Percentiles rank a stretch among this genome's conserved stretches.
Conservation (phyloP, 768 basidiomycete genomes). For the Neoboletus magnificus region DNA sequence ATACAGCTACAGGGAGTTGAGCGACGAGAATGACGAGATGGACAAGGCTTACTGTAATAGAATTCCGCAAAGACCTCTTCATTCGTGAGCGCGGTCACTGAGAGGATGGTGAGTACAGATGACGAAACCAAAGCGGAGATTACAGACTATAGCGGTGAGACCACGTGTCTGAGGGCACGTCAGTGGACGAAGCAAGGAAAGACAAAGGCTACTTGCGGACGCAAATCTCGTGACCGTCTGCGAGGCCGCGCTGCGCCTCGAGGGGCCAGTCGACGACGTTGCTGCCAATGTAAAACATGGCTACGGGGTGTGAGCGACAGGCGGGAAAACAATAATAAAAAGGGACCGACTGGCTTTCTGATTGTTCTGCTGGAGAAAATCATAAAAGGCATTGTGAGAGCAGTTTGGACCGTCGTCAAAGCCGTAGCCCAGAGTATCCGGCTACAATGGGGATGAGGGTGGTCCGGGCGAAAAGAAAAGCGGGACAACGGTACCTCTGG, state of each 20-base stretch:
- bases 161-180: constrained; percentile 26
- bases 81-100: constrained; percentile 60
- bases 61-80: constrained; percentile 73
- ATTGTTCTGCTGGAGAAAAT: constrained; percentile 47
- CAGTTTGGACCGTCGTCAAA: constrained; percentile 69
- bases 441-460: constrained; percentile 24
- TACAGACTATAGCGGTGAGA: constrained; percentile 46
- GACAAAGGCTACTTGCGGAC: constrained; percentile 44
- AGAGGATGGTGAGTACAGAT: not conserved
- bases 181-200: not conserved
- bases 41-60: constrained; percentile 54
- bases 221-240: constrained; percentile 60
- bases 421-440: constrained; percentile 53
- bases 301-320: constrained; percentile 25
- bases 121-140: not conserved
- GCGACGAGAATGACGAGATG: not conserved
- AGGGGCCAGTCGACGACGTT: constrained; percentile 55
- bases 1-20: constrained; percentile 23
- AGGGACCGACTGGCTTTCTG: constrained; percentile 49
- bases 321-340: not conserved
- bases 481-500: constrained; percentile 41
- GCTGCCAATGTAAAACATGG: constrained; percentile 62
- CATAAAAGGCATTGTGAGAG: constrained; percentile 60
- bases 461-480: too few species aligned
- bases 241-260: constrained; percentile 50